These are phyloP conservation scores for Odontarrhena argentea DNA, from an alignment of 345 rosid species.

Conservation along the genomic window DNA sequence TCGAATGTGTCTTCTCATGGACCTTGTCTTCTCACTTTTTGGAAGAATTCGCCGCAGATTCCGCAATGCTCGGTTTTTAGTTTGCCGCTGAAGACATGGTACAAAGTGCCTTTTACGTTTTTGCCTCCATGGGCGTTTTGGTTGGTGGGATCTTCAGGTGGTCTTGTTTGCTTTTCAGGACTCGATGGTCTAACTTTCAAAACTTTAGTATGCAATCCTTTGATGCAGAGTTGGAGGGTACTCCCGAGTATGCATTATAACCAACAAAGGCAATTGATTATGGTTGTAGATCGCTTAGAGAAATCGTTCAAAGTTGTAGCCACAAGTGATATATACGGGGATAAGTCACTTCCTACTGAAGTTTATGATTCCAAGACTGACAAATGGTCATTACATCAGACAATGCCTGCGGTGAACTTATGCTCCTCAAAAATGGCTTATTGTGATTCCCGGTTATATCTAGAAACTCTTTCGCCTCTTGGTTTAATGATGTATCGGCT, in stretches of 20 bases:
- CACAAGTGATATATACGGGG: constrained; percentile 82
- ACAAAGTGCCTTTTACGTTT: constrained; percentile 80
- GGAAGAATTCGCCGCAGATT: constrained; percentile 86
- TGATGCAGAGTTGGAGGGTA: constrained; percentile 79
- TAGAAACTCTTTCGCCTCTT: constrained; percentile 94
- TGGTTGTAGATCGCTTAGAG: constrained; percentile 80
- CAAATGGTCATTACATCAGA: constrained; percentile 78
- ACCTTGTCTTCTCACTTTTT: constrained; percentile 87
- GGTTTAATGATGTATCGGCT: constrained; percentile 92
- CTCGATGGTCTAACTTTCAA: constrained; percentile 80
- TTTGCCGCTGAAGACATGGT: constrained; percentile 89
- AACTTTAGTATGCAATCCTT: constrained; percentile 86
- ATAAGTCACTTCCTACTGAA: constrained; percentile 87
- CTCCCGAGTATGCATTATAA: constrained; percentile 85
- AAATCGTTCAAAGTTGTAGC: constrained; percentile 89
- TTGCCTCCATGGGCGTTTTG: constrained; percentile 95
- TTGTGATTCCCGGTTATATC: constrained; percentile 82
- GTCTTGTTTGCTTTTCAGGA: constrained; percentile 92
- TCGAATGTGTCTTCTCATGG: constrained; percentile 69
- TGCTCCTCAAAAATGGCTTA: constrained; percentile 96
- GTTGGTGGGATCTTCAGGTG: constrained; percentile 92
- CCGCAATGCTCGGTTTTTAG: constrained; percentile 92
- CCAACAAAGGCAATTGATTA: constrained; percentile 82
- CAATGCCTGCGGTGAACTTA: constrained; percentile 93
- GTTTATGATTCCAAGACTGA: constrained; percentile 85